phyloP scores from a whole-genome alignment of 768 basidiomycete species.

The Auricularia cornea region DNA sequence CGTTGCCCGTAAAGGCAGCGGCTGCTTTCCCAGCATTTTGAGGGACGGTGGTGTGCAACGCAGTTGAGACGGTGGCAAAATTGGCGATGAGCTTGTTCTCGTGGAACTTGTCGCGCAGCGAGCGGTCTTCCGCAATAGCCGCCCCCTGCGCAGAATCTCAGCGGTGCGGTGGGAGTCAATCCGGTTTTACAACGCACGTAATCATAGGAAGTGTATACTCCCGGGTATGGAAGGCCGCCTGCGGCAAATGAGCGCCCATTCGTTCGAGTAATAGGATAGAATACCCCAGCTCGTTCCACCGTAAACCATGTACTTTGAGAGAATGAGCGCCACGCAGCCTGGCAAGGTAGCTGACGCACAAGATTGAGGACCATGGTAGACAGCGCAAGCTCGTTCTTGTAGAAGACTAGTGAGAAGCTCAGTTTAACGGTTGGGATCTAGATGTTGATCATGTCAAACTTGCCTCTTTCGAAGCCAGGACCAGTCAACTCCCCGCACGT shows the following conservation, averaged over 20 bases:
- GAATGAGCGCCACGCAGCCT: not conserved
- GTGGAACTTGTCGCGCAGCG: conserved; percentile 18
- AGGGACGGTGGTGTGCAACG: conserved; percentile 15
- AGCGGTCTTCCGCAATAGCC: conserved; percentile 20
- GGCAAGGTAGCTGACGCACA: conserved; percentile 34
- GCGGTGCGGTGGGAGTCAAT: not conserved
- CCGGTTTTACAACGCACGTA: conserved; percentile 15
- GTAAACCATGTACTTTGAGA: conserved; percentile 41
- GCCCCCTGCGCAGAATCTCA: conserved; percentile 45
- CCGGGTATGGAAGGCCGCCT: too few relatives aligned
- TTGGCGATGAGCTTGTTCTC: conserved; percentile 22
- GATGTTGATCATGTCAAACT: too few relatives aligned
- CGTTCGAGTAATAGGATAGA: conserved; percentile 43
- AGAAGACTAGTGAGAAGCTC: conserved; percentile 26
- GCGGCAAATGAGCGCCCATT: conserved; percentile 20
- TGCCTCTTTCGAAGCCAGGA: conserved; percentile 34
- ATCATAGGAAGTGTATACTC: conserved; percentile 16
- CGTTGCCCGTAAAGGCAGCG: conserved; percentile 12
- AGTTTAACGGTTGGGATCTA: too few relatives aligned
- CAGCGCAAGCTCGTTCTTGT: conserved; percentile 39
- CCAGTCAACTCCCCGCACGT: conserved; percentile 18
- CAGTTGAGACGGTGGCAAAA: conserved; percentile 18
- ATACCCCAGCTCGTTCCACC: conserved; percentile 45
- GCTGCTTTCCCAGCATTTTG: conserved; percentile 7
- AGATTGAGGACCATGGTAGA: conserved; percentile 40